Evolutionary conservation across 129 eudicot species (phyloP), one percentile per base, ranked within the genome.

Genomic region (Artemisia tridentata): DNA sequence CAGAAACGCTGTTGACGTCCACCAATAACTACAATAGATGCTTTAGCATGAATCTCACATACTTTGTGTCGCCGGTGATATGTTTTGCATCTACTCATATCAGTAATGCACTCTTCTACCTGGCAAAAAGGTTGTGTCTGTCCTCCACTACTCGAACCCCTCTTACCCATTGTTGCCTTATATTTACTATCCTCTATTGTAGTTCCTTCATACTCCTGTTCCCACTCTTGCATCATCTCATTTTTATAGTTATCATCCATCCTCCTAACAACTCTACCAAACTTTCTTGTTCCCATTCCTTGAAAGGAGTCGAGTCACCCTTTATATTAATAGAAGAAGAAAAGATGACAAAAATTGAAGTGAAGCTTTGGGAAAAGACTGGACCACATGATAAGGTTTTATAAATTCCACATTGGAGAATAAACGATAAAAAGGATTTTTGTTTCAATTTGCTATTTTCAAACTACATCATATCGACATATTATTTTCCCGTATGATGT

Each of bases 51-150:
- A 80, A 68, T 48, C 63, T 79, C 91, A 51, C 98, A 92, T 9
- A 92, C 98, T 82, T 83, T 92, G 74, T 92, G 98, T 19, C 98
- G 78, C 10, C 98, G 86, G 54, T 92, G 95, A 73, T 92, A 92
- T 5, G 84, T 60, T 80, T 86, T 86, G 65, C 89, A 87, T 60
- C 78, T 71, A 48, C 78, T 78, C 91, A 92, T 76, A 65, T 92
- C 85, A 5, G 86, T 79, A 0, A 64, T 73, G 78, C 98, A 92
- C 41, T 75, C 73, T 60, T 81, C 91, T 31, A 85, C 89, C 71
- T 92, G 98, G 60, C 98, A 92, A 71, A 76, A 68, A 46, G 86
- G 86, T 59, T 78, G 83, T 11, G 63, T 20, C 21, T 86, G 76
- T 57, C 92, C 88, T 25, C 76, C 84, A 23, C 83, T 73, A 11